Conservation (phyloP, 2,329 filamentous ascomycete genomes). For the Aspergillus ruber region DNA sequence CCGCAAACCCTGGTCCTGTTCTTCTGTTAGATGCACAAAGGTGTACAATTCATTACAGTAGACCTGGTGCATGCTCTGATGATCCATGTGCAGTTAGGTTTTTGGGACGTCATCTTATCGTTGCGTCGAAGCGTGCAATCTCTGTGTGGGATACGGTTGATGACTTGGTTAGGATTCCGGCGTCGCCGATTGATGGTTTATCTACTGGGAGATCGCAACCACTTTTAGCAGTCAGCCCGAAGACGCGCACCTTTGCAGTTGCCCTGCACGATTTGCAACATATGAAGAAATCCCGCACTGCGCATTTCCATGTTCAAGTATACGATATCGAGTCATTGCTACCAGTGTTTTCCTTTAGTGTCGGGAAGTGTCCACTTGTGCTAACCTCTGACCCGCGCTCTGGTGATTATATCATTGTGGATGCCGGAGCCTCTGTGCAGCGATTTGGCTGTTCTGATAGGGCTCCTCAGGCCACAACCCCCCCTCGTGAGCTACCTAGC, state of each 20-base stretch:
- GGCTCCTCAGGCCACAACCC: constrained; percentile 15
- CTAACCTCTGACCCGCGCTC: constrained; percentile 59
- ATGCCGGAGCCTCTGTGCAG: constrained; percentile 68
- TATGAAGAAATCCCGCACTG: constrained; percentile 42
- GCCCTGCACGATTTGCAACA: constrained; percentile 36
- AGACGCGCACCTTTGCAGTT: constrained; percentile 61
- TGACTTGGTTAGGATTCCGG: constrained; percentile 64
- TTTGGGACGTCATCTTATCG: constrained; percentile 66
- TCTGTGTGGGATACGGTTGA: constrained; percentile 75
- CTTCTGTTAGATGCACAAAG: constrained; percentile 70
- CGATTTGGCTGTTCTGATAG: constrained; percentile 24
- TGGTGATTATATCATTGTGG: constrained; percentile 68
- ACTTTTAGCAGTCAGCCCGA: constrained; percentile 61
- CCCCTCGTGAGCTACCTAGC: constrained; percentile 16
- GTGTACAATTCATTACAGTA: constrained; percentile 59
- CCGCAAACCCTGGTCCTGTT: constrained; percentile 54
- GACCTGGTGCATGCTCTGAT: constrained; percentile 62
- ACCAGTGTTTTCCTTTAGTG: constrained; percentile 52
- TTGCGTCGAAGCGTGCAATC: constrained; percentile 64
- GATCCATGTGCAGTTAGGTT: constrained; percentile 63
- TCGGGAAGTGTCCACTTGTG: constrained; percentile 56
- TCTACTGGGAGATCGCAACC: constrained; percentile 12
- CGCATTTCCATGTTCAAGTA: constrained; percentile 50
- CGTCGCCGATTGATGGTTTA: constrained; percentile 41
- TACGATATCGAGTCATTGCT: constrained; percentile 58